A percentile compares a stretch with the other conserved stretches of the same genome.
These are phyloP conservation scores for Amyloporia xantha DNA, from an alignment of 768 basidiomycete species.

Conservation along the genomic window DNA sequence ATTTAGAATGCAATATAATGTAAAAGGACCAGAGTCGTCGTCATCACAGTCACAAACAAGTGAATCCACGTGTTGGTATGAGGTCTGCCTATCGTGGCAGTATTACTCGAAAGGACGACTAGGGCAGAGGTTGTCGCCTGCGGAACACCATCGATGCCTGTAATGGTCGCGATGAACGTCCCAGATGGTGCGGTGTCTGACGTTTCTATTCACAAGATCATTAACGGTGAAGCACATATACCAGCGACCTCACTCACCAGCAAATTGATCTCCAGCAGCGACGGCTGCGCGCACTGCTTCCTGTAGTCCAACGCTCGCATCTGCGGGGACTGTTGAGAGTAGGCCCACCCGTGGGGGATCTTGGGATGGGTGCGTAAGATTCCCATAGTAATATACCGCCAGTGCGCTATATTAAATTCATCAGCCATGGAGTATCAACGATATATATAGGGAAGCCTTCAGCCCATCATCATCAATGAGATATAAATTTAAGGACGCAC, in stretches of 20 bases:
- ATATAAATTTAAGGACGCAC: slow-evolving; percentile 30
- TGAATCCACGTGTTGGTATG: no score
- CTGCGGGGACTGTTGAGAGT: slow-evolving; percentile 58
- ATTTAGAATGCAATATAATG: no score
- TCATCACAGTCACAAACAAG: no score
- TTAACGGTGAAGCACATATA: not conserved
- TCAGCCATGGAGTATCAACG: not conserved
- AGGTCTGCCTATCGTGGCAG: no score
- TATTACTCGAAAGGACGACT: not conserved
- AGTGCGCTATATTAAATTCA: slow-evolving; percentile 57
- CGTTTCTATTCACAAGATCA: slow-evolving; percentile 23
- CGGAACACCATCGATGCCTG: slow-evolving; percentile 15
- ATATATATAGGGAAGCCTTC: not conserved
- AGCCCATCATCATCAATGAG: not conserved
- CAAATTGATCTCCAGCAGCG: slow-evolving; percentile 25
- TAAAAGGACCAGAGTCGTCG: no score
- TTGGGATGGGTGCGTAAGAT: slow-evolving; percentile 56
- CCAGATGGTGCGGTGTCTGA: slow-evolving; percentile 37
- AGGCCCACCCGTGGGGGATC: slow-evolving; percentile 69
- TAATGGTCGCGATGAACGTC: slow-evolving; percentile 15
- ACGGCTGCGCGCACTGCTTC: slow-evolving; percentile 28
- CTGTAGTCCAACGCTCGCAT: slow-evolving; percentile 38
- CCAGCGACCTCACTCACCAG: slow-evolving; percentile 17
- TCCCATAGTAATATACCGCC: slow-evolving; percentile 66
- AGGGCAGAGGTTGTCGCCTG: slow-evolving; percentile 11